Evolutionary conservation across 2,329 filamentous ascomycete species (phyloP).

Genomic region (Pyrenophora graminea): DNA sequence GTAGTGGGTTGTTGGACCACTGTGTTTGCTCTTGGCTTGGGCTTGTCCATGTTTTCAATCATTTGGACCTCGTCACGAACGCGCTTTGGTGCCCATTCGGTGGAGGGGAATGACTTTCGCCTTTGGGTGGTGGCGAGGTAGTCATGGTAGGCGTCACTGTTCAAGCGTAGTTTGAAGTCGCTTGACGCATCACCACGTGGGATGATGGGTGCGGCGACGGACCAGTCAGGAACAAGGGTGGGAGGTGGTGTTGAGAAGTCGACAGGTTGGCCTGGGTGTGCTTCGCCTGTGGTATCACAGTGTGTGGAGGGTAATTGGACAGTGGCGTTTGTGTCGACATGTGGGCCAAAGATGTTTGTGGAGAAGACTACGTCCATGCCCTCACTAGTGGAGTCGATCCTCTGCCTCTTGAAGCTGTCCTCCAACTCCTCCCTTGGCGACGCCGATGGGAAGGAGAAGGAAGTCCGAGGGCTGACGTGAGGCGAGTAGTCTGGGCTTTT

Average conservation of each 20-base stretch:
- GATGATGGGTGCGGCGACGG: neutral
- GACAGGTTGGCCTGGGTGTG: conserved; percentile 17
- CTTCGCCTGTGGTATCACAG: conserved; percentile 4
- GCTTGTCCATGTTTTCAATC: conserved; percentile 5
- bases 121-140: conserved; percentile 13
- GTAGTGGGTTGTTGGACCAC: neutral
- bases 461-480: conserved; percentile 18
- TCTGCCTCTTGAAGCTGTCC: conserved; percentile 15
- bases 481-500: conserved; percentile 14
- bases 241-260: conserved; percentile 8
- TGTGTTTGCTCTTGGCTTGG: neutral
- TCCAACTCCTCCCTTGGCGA: neutral
- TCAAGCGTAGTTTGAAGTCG: conserved; percentile 6
- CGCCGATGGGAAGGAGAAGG: conserved; percentile 8
- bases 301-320: neutral
- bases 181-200: neutral
- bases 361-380: neutral
- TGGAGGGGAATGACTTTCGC: conserved; percentile 15
- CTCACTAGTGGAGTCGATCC: conserved; percentile 15
- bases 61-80: conserved; percentile 7
- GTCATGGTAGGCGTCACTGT: conserved; percentile 8
- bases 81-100: neutral
- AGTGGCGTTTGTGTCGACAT: neutral
- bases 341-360: neutral
- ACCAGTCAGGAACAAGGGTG: neutral